Conservation (phyloP, 805 yeast species). For the Crinitomyces ghanaensis region DNA sequence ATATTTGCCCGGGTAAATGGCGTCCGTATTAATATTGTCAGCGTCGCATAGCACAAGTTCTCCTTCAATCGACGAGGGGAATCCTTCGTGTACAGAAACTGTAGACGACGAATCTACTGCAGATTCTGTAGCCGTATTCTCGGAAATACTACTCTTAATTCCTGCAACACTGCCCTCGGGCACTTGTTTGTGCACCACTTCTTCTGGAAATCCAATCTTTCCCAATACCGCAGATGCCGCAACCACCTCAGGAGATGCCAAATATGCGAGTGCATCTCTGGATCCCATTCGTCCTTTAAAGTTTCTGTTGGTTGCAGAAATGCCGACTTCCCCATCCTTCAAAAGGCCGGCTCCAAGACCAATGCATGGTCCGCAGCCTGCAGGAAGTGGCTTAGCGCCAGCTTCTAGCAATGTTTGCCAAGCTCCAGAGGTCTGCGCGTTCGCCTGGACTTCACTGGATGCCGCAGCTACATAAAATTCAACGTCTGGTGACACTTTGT, state of each 20-base stretch:
- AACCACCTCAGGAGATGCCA: slow-evolving; percentile 96
- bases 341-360: slow-evolving; percentile 92
- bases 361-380: slow-evolving; percentile 99
- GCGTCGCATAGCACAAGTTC: slow-evolving; percentile 94
- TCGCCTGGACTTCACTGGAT: slow-evolving; percentile 81
- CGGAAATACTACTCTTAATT: slow-evolving; percentile 30
- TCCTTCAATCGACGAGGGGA: slow-evolving; percentile 82
- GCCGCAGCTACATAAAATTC: slow-evolving; percentile 98
- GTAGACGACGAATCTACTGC: slow-evolving; percentile 30
- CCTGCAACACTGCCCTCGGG: slow-evolving; percentile 46
- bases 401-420: slow-evolving; percentile 86
- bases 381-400: slow-evolving; percentile 90
- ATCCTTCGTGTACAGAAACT: slow-evolving; percentile 76
- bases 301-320: slow-evolving; percentile 95
- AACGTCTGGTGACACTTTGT: slow-evolving; percentile 76
- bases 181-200: too few species aligned
- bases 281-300: slow-evolving; percentile 99
- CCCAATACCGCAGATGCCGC: slow-evolving; percentile 98
- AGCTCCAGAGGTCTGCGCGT: slow-evolving; percentile 83
- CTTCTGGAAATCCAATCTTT: slow-evolving; percentile 85
- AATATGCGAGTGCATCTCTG: slow-evolving; percentile 86
- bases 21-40: slow-evolving; percentile 88
- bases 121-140: slow-evolving; percentile 17
- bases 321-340: slow-evolving; percentile 95
- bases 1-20: slow-evolving; percentile 97